These are phyloP conservation scores for Eucalyptus curtisii DNA, from an alignment of 345 rosid genomes.

Conservation along the genomic window DNA sequence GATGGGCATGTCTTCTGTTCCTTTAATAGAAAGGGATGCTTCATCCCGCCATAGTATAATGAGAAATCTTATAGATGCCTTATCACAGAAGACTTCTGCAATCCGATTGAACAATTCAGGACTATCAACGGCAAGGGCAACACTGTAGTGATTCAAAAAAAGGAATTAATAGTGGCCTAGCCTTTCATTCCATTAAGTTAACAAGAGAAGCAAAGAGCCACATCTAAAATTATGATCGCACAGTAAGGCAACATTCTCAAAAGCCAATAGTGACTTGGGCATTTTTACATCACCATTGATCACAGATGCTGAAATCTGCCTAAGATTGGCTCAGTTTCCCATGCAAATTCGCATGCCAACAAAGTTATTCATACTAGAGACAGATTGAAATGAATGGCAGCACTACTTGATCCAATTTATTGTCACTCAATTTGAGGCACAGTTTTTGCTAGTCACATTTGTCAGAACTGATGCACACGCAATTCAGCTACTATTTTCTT, in stretches of 20 bases:
- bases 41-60: slow-evolving; percentile 84
- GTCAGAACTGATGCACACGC: neutral
- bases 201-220: neutral
- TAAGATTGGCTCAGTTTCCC: neutral
- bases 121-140: slow-evolving; percentile 73
- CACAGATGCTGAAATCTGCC: neutral
- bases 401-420: neutral
- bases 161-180: neutral
- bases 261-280: neutral
- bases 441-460: neutral
- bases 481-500: neutral
- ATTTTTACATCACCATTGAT: neutral
- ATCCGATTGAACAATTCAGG: slow-evolving; percentile 75
- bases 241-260: neutral
- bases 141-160: slow-evolving; percentile 27
- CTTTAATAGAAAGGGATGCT: slow-evolving; percentile 19
- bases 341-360: neutral
- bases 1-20: slow-evolving; percentile 27
- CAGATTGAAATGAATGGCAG: neutral
- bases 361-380: neutral
- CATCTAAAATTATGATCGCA: neutral
- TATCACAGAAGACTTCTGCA: slow-evolving; percentile 36
- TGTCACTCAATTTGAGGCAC: neutral
- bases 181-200: neutral
- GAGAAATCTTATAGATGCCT: slow-evolving; percentile 47